Evolutionary conservation across 805 yeast species (phyloP).

Genomic region (Hermanozyma aechmeae): DNA sequence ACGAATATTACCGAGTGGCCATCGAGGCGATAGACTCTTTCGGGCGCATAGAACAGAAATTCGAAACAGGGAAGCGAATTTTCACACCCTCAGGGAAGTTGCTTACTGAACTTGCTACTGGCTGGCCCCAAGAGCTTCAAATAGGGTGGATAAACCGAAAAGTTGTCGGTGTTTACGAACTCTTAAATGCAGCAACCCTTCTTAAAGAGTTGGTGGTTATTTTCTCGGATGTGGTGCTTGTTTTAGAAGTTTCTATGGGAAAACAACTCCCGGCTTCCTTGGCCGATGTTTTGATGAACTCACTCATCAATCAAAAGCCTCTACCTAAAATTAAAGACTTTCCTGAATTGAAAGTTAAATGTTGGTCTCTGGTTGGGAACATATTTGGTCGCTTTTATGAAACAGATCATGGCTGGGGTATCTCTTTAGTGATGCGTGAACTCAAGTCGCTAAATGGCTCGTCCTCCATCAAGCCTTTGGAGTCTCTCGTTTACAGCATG

Average conservation of each 20-base stretch:
- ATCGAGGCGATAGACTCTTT: constrained; percentile 71
- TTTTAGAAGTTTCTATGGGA: constrained; percentile 46
- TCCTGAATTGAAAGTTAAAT: constrained; percentile 60
- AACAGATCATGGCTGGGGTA: too few species aligned
- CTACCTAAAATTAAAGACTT: constrained; percentile 38
- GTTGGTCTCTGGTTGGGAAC: constrained; percentile 57
- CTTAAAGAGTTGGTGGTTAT: background rate
- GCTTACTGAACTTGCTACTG: constrained; percentile 70
- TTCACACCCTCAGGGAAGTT: constrained; percentile 90
- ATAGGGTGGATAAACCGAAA: constrained; percentile 84
- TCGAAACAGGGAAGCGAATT: constrained; percentile 31
- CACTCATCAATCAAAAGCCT: constrained; percentile 78
- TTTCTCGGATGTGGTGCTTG: constrained; percentile 72
- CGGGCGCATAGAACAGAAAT: constrained; percentile 43
- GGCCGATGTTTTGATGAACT: constrained; percentile 82
- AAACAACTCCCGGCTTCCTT: constrained; percentile 35
- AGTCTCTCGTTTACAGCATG: background rate
- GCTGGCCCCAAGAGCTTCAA: constrained; percentile 83
- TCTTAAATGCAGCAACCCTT: constrained; percentile 10
- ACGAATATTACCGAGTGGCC: constrained; percentile 42
- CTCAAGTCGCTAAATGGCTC: constrained; percentile 8
- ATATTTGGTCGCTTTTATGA: constrained; percentile 31
- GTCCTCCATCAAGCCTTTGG: background rate
- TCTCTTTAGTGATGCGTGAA: too few species aligned
- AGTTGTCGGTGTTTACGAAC: constrained; percentile 65